These are phyloP conservation scores for Pontederia paniculata DNA, from an alignment of 176 grass and related monocot genomes.

Conservation along the genomic window DNA sequence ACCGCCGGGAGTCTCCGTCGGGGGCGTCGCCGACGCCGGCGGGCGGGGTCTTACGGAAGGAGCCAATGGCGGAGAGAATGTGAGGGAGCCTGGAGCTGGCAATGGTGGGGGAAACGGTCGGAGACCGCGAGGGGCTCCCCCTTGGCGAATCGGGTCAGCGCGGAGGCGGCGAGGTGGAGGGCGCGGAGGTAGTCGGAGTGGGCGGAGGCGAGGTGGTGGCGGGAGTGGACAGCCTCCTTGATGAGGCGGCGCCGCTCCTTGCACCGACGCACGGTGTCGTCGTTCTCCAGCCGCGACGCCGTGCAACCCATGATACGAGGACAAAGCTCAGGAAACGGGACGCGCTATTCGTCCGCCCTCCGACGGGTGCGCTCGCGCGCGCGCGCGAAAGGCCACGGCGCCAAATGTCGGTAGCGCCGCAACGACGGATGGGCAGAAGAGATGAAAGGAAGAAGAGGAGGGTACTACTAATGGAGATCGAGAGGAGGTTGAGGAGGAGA, in stretches of 20 bases:
- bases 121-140: slow-evolving; percentile 81
- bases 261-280: slow-evolving; percentile 95
- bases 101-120: slow-evolving; percentile 29
- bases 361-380: too few species aligned
- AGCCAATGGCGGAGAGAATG: slow-evolving; percentile 42
- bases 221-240: slow-evolving; percentile 64
- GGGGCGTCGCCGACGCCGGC: slow-evolving; percentile 29
- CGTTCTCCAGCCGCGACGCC: slow-evolving; percentile 84
- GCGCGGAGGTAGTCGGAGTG: slow-evolving; percentile 91
- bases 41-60: slow-evolving; percentile 30
- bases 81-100: slow-evolving; percentile 44
- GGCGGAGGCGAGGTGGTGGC: slow-evolving; percentile 77
- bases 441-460: too few species aligned
- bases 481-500: too few species aligned
- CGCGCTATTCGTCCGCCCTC: too few species aligned
- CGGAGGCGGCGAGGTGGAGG: slow-evolving; percentile 57
- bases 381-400: too few species aligned
- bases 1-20: neutral
- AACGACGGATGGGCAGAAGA: too few species aligned
- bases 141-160: slow-evolving; percentile 65
- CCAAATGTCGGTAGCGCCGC: too few species aligned
- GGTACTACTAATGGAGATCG: too few species aligned
- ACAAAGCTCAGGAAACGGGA: too few species aligned
- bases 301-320: slow-evolving; percentile 52
- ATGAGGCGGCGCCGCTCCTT: slow-evolving; percentile 91